Conservation (phyloP, 2,329 filamentous ascomycete species). For the Epichloe gansuensis region DNA sequence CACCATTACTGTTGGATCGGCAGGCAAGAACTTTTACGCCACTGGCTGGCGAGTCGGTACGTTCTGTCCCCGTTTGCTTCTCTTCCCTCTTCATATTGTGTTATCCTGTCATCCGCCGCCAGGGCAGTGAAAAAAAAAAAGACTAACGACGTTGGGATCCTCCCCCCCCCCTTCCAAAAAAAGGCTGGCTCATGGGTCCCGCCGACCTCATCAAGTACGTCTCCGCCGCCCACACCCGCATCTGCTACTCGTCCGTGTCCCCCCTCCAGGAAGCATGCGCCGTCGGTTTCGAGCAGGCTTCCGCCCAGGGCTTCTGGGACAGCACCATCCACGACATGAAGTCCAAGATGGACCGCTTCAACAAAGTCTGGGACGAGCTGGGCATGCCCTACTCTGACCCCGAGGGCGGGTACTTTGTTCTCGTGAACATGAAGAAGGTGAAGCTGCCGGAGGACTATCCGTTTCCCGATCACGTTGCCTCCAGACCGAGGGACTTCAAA, state of each 20-base stretch:
- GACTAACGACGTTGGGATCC: background rate
- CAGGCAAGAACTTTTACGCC: conserved; percentile 96
- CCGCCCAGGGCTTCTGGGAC: conserved; percentile 77
- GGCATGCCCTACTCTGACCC: conserved; percentile 76
- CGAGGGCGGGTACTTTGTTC: conserved; percentile 93
- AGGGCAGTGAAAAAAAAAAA: background rate
- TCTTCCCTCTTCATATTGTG: background rate
- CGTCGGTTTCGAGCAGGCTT: conserved; percentile 86
- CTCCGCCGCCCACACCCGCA: conserved; percentile 82
- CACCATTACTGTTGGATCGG: conserved; percentile 87
- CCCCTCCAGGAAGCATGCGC: conserved; percentile 85
- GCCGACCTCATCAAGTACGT: conserved; percentile 84
- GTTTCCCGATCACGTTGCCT: conserved; percentile 80
- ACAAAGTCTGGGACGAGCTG: conserved; percentile 64
- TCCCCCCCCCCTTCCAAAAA: background rate
- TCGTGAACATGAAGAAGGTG: conserved; percentile 86
- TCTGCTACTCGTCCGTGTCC: conserved; percentile 89
- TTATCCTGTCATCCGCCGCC: background rate
- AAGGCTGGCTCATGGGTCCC: conserved; percentile 81
- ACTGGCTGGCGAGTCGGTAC: conserved; percentile 82
- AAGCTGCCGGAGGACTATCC: conserved; percentile 71
- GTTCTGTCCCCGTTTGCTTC: conserved; percentile 9
- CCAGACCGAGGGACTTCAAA: conserved; percentile 83
- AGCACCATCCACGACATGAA: conserved; percentile 77
- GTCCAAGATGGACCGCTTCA: conserved; percentile 76